Evolutionary conservation across 1,284 basidiomycete species (phyloP).

Genomic region (Ceratobasidium sp.): DNA sequence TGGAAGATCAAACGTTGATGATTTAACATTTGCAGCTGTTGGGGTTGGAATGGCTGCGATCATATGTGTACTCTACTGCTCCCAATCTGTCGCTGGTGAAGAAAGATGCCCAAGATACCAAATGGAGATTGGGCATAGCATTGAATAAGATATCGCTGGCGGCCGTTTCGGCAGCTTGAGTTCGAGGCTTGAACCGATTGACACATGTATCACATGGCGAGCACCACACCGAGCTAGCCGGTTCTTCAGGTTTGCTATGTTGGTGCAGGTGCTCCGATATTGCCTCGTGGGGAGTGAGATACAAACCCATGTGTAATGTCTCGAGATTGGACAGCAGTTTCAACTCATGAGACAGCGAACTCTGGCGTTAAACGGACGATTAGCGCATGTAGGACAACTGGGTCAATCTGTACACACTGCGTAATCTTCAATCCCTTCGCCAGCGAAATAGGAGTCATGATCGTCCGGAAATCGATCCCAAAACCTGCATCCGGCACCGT

Average conservation of each 20-base stretch:
- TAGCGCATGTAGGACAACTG: not conserved
- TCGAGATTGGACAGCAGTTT: not conserved
- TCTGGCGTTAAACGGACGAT: not conserved
- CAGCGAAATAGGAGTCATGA: slow-evolving; percentile 37
- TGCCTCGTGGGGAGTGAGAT: slow-evolving; percentile 27
- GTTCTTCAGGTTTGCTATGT: not conserved
- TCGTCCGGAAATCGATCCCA: slow-evolving; percentile 26
- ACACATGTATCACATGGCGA: not conserved
- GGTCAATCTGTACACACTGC: slow-evolving; percentile 6
- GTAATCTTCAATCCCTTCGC: slow-evolving; percentile 30
- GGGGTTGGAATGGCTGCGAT: too few species aligned
- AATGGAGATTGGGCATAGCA: not conserved
- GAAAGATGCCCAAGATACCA: slow-evolving; percentile 18
- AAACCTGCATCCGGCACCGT: not conserved
- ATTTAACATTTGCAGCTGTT: too few species aligned
- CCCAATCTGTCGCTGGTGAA: slow-evolving; percentile 9
- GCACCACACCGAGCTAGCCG: not conserved
- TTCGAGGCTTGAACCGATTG: not conserved
- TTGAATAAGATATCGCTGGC: slow-evolving; percentile 4
- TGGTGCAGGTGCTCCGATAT: slow-evolving; percentile 4
- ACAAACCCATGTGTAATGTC: slow-evolving; percentile 23
- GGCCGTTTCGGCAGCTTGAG: not conserved
- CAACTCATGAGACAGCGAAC: slow-evolving; percentile 8
- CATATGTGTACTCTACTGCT: not conserved
- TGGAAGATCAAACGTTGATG: too few species aligned